phyloP scores from a whole-genome alignment of 176 grass and related monocot species.

The Chrysopogon serrulatus region DNA sequence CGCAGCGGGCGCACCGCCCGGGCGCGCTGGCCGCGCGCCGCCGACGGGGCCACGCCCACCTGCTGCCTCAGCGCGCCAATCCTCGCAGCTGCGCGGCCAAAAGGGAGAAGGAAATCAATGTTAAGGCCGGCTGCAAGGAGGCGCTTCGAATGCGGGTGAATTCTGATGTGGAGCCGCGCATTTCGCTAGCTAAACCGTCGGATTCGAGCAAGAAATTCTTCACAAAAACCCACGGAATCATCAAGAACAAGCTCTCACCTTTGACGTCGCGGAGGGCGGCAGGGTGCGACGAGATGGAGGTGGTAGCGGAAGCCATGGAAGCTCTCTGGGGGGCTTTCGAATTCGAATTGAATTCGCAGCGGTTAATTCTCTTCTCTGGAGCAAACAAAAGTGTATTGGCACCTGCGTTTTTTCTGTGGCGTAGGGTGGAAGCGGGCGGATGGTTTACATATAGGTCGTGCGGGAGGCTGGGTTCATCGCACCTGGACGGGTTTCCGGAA shows the following conservation, averaged over 20 bases:
- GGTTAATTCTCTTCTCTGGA: background rate
- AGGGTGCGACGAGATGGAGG: conserved; percentile 61
- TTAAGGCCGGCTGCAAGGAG: background rate
- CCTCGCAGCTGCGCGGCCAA: conserved; percentile 30
- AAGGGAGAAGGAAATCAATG: background rate
- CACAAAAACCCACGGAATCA: background rate
- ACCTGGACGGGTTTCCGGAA: conserved; percentile 52
- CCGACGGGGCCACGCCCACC: conserved; percentile 28
- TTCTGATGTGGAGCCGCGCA: background rate
- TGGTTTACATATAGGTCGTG: conserved; percentile 40
- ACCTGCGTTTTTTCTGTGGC: conserved; percentile 30
- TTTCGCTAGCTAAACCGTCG: background rate
- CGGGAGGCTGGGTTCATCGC: conserved; percentile 37
- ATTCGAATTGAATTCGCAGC: background rate
- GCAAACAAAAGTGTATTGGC: background rate
- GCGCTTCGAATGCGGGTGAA: background rate
- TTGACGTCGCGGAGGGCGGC: conserved; percentile 55
- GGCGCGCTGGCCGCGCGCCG: conserved; percentile 34
- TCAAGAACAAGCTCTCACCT: conserved; percentile 27
- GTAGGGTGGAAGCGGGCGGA: background rate
- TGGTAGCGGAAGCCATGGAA: conserved; percentile 69
- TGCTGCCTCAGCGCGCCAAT: conserved; percentile 47
- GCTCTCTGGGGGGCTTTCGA: background rate
- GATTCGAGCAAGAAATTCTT: background rate
- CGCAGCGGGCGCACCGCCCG: conserved; percentile 46